Conservation (phyloP, 176 grass and related monocot species). For the Oryza nivara region DNA sequence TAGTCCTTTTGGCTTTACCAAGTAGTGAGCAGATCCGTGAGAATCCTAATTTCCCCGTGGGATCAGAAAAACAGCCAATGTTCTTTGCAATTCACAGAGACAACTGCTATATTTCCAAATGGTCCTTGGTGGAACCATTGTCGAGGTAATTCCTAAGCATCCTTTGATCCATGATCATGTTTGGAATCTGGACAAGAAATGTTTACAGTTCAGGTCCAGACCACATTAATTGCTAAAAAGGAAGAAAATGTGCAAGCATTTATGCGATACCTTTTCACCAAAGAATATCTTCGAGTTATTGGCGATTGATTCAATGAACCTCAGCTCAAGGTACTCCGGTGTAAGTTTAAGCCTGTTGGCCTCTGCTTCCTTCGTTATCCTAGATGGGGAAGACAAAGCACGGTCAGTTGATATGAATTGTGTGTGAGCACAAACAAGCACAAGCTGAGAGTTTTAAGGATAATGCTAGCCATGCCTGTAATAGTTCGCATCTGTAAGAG, state of each 20-base stretch:
- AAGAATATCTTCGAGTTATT: constrained; percentile 99
- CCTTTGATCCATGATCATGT: constrained; percentile 43
- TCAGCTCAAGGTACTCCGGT: constrained; percentile 88
- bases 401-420: neutral
- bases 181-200: constrained; percentile 36
- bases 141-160: constrained; percentile 35
- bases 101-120: constrained; percentile 25
- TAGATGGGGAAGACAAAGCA: constrained; percentile 40
- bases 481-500: constrained; percentile 76
- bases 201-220: constrained; percentile 18
- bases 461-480: constrained; percentile 64
- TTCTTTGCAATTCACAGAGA: constrained; percentile 11
- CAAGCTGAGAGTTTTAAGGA: neutral
- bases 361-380: constrained; percentile 91
- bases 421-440: neutral
- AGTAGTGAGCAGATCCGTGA: constrained; percentile 2
- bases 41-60: constrained; percentile 23
- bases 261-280: constrained; percentile 75
- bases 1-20: constrained; percentile 8
- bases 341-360: constrained; percentile 94
- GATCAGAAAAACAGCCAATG: constrained; percentile 23
- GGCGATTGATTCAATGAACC: constrained; percentile 88
- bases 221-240: constrained; percentile 4
- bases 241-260: constrained; percentile 4
- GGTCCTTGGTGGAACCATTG: constrained; percentile 35